Evolutionary conservation across 2,329 filamentous ascomycete species (phyloP), one percentile per base, ranked within the genome.

Genomic region (Clarireedia homoeocarpa): DNA sequence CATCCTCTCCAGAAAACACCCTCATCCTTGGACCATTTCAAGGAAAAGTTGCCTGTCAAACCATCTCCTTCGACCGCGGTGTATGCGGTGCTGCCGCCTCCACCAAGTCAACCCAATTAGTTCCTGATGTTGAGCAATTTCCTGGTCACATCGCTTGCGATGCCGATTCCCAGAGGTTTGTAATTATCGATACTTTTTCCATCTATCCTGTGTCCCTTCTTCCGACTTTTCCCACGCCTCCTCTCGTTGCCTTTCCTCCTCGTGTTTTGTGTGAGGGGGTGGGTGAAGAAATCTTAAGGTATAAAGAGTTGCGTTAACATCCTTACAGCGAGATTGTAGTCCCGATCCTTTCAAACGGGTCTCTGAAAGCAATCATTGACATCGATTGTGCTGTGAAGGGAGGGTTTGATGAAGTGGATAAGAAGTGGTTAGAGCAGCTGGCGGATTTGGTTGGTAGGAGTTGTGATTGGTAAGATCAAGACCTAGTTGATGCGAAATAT

Each of bases 141-240:
- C 85, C 86, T 0, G 88, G 87, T 2, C 89, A 92, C 68, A 91
- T 94, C 66, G 88, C 89, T 9, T 92, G 89, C 69, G 89, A 94
- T 70, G 80, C 81, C 4, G 85, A 82, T 56, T 89, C 82, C 65
- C 81, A 76, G 72, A 34, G 30, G 30, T 34, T 9, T 12, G 30
- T 34, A 34, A 12, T 7, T 3, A 27, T 27, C 7, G 2, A 27
- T 7, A 12, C 12, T 12, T 34, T 2, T 12, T 34, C 10, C 30
- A 12, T 34, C 10, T 34, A 4, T 12, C 9, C 5, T 34, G 30
- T 34, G 30, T 34, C 12, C 10, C 30, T 34, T 34, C 27, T 30
- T 30, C 10, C 12, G 5, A 9, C 10, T 12, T 34, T 34, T 4
- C 30, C 3, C 30, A 4, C 1, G 30, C 10, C 30, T 14, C 30